A percentile compares a stretch with the other conserved stretches of the same genome.
phyloP scores from a whole-genome alignment of 768 basidiomycete genomes.

The Gautieria morchelliformis region DNA sequence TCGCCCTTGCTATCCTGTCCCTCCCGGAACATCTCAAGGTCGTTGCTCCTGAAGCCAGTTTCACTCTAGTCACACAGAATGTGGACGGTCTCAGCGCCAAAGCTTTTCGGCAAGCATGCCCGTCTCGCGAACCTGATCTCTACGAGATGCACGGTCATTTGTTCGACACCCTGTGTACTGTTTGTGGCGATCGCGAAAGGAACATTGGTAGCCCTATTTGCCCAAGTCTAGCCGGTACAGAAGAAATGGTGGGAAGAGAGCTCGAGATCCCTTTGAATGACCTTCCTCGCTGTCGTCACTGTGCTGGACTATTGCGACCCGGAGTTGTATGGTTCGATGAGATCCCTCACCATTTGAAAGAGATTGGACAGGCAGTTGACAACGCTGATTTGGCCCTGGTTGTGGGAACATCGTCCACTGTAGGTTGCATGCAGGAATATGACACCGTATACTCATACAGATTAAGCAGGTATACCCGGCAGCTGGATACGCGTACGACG shows the following conservation, averaged over 20 bases:
- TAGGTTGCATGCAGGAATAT: slow-evolving; percentile 16
- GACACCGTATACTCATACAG: neutral
- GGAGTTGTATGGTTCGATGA: slow-evolving; percentile 57
- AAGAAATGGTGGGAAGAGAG: slow-evolving; percentile 29
- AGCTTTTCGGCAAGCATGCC: slow-evolving; percentile 14
- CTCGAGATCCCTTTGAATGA: slow-evolving; percentile 26
- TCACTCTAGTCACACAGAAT: slow-evolving; percentile 51
- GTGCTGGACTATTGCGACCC: slow-evolving; percentile 35
- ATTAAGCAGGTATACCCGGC: slow-evolving; percentile 34
- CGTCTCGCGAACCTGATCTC: slow-evolving; percentile 10
- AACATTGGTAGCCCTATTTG: slow-evolving; percentile 37
- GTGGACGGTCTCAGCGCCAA: slow-evolving; percentile 44
- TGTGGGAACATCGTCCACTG: slow-evolving; percentile 45
- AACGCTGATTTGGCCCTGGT: slow-evolving; percentile 44
- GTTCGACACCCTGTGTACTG: slow-evolving; percentile 43
- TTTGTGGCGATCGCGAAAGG: slow-evolving; percentile 32
- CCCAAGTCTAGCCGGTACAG: slow-evolving; percentile 34
- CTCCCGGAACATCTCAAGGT: slow-evolving; percentile 26
- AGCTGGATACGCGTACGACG: slow-evolving; percentile 26
- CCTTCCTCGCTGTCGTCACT: slow-evolving; percentile 36
- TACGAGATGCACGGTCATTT: slow-evolving; percentile 55
- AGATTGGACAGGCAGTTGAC: slow-evolving; percentile 32
- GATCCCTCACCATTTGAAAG: slow-evolving; percentile 26
- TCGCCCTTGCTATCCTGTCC: slow-evolving; percentile 37
- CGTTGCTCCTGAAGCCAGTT: slow-evolving; percentile 34